A percentile compares a stretch with the other conserved stretches of the same genome.
Evolutionary conservation across 2,329 filamentous ascomycete genomes (phyloP).

Genomic region (Microsporum audouinii): DNA sequence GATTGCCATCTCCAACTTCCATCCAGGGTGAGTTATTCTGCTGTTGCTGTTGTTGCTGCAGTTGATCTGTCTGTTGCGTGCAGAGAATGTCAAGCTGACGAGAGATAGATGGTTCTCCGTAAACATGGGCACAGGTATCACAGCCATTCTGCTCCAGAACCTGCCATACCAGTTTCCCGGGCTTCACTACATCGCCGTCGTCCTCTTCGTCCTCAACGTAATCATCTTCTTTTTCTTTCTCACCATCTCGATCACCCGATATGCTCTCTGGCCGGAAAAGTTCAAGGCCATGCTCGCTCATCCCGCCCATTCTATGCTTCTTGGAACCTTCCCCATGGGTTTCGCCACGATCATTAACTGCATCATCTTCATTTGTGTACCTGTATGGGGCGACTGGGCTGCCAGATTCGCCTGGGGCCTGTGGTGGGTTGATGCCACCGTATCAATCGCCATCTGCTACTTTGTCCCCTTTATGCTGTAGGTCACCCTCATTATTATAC

Average conservation of each 20-base stretch:
- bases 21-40: constrained; percentile 11
- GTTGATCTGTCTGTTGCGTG: neutral
- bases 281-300: constrained; percentile 54
- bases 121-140: constrained; percentile 58
- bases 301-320: constrained; percentile 52
- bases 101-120: constrained; percentile 42
- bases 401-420: constrained; percentile 36
- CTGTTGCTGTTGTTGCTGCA: neutral
- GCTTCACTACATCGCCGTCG: constrained; percentile 48
- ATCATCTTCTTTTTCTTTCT: constrained; percentile 47
- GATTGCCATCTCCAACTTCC: constrained; percentile 14
- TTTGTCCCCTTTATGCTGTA: constrained; percentile 48
- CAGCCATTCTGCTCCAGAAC: constrained; percentile 50
- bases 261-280: constrained; percentile 50
- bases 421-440: constrained; percentile 41
- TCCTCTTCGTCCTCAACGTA: constrained; percentile 51
- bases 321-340: constrained; percentile 54
- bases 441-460: constrained; percentile 32
- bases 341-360: constrained; percentile 55
- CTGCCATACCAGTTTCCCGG: constrained; percentile 50
- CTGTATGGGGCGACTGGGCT: constrained; percentile 45
- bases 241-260: constrained; percentile 46
- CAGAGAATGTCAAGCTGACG: neutral
- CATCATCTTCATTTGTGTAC: constrained; percentile 47
- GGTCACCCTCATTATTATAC: constrained; percentile 12